Percentiles rank a stretch among this genome's conserved stretches.
Evolutionary conservation across 306 rosid genomes (phyloP).

Genomic region (Phaseolus lunatus): DNA sequence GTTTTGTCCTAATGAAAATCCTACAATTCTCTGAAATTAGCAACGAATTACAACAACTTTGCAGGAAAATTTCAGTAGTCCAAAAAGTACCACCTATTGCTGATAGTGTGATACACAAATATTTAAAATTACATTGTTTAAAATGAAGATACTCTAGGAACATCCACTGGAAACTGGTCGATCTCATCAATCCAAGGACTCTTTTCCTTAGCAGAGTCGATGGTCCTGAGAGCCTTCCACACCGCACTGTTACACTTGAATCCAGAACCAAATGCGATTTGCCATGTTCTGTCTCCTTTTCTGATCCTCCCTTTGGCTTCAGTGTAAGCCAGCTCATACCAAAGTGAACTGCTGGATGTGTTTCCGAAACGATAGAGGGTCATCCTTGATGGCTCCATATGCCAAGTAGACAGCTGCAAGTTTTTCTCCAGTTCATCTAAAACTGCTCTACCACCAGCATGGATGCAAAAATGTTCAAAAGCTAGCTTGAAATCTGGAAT

Average conservation of each 20-base stretch:
- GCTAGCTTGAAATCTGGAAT: constrained; percentile 92
- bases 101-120: constrained; percentile 28
- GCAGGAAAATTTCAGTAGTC: constrained; percentile 20
- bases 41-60: constrained; percentile 36
- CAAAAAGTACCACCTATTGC: constrained; percentile 40
- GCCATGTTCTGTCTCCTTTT: constrained; percentile 94
- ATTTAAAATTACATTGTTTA: constrained; percentile 31
- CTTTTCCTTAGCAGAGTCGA: constrained; percentile 76
- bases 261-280: constrained; percentile 92
- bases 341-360: constrained; percentile 92
- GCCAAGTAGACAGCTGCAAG: constrained; percentile 88
- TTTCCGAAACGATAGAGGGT: constrained; percentile 90
- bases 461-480: constrained; percentile 92
- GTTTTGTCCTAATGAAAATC: constrained; percentile 36
- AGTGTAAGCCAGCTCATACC: constrained; percentile 89
- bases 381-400: constrained; percentile 98
- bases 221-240: constrained; percentile 83
- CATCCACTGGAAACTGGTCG: constrained; percentile 73
- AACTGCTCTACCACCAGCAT: constrained; percentile 93
- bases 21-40: constrained; percentile 35
- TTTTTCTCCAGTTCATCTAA: constrained; percentile 92
- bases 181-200: constrained; percentile 88
- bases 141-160: constrained; percentile 72
- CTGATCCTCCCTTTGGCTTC: constrained; percentile 91
- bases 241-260: constrained; percentile 95